Evolutionary conservation across 805 yeast species (phyloP), one percentile per base, ranked within the genome.

Genomic region (Candida tibetensis): DNA sequence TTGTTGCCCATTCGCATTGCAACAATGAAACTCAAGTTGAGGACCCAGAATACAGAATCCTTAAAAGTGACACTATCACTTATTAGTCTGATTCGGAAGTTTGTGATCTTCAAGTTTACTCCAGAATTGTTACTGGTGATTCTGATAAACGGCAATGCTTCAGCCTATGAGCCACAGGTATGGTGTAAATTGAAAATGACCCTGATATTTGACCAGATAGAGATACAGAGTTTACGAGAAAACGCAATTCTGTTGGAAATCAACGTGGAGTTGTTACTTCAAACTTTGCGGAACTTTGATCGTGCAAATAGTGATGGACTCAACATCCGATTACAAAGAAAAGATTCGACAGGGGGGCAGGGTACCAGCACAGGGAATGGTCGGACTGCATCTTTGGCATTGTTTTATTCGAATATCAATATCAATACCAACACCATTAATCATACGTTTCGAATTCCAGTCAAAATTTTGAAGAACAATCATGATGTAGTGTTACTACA

Each of bases 361-460:
- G 52, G 60, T 27, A 37, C 46, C 5, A 51, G 41, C 23, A 37
- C 44, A 10, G 49, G 53, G 15, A 57, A 61, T 27, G 64, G 71
- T 22, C 48, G 74, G 32, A 60, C 69, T 1, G 82, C 84, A 1
- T 71, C 75, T 16, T 58, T 84, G 38, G 77, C 80, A 0, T 47
- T 84, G 12, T 71, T 68, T 46, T 81, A 79, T 51, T 69, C 76
- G 14, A 80, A 77, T 43, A 61, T 58, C 57, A 49, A 64, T 57
- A 25, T 55, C 57, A 35, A 55, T 58, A 37, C 71, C 7, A 70
- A 73, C 17, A 62, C 76, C 2, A 70, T 85, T 13, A 72, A 74
- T 43, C 88, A 83, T 51, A 73, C 85, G 5, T 79, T 81, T 49
- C 77, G 79, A 35, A 75, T 90, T 14, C 91, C 95, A 0, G 85